A percentile compares a stretch with the other conserved stretches of the same genome.
These are phyloP conservation scores for Cymbopogon flexuosus DNA, from an alignment of 202 grass and related monocot species.

Conservation along the genomic window DNA sequence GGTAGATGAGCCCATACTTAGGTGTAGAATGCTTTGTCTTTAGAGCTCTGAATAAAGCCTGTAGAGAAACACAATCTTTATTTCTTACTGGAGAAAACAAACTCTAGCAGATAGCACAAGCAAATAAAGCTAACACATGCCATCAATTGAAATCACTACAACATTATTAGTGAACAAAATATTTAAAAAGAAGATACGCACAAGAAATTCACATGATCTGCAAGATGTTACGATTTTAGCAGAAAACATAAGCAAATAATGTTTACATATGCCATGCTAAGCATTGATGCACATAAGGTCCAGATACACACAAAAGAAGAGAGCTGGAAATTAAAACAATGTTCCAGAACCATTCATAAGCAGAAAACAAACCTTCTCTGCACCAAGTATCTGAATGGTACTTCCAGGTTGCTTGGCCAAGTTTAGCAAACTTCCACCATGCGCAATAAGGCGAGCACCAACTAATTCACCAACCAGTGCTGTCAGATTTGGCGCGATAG, in stretches of 20 bases:
- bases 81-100: not conserved
- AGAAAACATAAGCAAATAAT: not conserved
- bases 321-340: not conserved
- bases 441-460: slow-evolving; percentile 82
- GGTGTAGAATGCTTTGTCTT: slow-evolving; percentile 84
- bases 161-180: not conserved
- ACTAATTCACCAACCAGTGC: slow-evolving; percentile 86
- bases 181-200: not conserved
- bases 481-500: slow-evolving; percentile 88
- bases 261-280: not conserved
- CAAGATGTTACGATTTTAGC: not conserved
- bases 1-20: slow-evolving; percentile 88
- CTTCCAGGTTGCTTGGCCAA: slow-evolving; percentile 89
- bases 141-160: not conserved
- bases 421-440: slow-evolving; percentile 92
- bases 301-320: not conserved
- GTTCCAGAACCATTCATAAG: not conserved
- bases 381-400: slow-evolving; percentile 93
- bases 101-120: not conserved
- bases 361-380: slow-evolving; percentile 63
- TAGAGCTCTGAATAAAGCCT: slow-evolving; percentile 82
- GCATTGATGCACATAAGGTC: not conserved
- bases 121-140: not conserved
- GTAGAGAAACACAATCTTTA: slow-evolving; percentile 15
- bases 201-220: not conserved